A percentile compares a stretch with the other conserved stretches of the same genome.
These are phyloP conservation scores for Ceratocystis alfenasii DNA, from an alignment of 2,329 filamentous ascomycete genomes.

Conservation along the genomic window DNA sequence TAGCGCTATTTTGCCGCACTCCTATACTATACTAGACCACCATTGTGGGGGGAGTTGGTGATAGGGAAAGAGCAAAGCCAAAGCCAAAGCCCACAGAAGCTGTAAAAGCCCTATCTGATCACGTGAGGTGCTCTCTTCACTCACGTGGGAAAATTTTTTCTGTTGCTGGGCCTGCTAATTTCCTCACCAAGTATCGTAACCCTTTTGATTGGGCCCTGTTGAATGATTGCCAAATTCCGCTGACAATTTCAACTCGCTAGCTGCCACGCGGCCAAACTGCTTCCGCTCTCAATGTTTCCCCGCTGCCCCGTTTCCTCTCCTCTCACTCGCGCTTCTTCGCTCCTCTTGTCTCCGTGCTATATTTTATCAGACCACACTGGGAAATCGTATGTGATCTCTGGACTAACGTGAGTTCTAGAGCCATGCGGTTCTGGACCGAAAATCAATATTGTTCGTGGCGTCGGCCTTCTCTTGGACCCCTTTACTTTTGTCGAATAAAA, in stretches of 20 bases:
- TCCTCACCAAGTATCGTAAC: neutral
- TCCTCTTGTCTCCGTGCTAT: neutral
- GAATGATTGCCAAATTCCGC: neutral
- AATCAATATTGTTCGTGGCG: neutral
- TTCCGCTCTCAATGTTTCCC: neutral
- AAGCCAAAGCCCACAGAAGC: no score
- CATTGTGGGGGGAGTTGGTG: no score
- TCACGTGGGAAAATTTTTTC: neutral
- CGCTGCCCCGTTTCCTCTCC: neutral
- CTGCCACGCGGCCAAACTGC: neutral
- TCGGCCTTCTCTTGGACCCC: neutral
- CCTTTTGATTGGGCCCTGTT: neutral
- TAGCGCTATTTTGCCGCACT: no score
- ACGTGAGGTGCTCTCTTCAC: neutral
- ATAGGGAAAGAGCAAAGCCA: no score
- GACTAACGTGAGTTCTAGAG: neutral
- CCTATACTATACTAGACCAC: no score
- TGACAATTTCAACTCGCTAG: neutral
- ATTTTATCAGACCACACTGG: neutral
- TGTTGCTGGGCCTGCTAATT: neutral
- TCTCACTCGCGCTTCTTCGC: neutral
- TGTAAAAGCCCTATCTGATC: neutral
- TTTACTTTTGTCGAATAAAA: neutral
- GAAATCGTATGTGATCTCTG: neutral
- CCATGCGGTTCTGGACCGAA: neutral